Percentiles rank a stretch among this genome's conserved stretches.
Evolutionary conservation across 2,329 filamentous ascomycete species (phyloP).

Genomic region (Basipetospora chlamydospora): DNA sequence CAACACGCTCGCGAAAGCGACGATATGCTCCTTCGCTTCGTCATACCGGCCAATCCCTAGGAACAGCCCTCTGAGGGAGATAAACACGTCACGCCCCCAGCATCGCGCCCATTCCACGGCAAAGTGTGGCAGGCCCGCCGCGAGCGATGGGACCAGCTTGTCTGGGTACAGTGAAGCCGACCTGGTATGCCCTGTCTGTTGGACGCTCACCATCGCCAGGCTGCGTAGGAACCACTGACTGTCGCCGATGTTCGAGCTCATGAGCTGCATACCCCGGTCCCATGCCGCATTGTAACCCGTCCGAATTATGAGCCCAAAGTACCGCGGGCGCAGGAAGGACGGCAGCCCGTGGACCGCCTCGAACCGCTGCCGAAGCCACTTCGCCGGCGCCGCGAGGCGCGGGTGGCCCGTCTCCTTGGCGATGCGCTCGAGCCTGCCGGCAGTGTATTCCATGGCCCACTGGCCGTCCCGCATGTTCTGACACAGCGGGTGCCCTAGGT

Average conservation of each 20-base stretch:
- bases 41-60: slow-evolving; percentile 77
- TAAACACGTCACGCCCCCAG: slow-evolving; percentile 96
- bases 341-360: slow-evolving; percentile 75
- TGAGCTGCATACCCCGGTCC: slow-evolving; percentile 62
- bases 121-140: slow-evolving; percentile 89
- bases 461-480: slow-evolving; percentile 82
- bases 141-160: slow-evolving; percentile 71
- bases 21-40: slow-evolving; percentile 86
- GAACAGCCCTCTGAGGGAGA: slow-evolving; percentile 82
- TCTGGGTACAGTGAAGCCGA: slow-evolving; percentile 83
- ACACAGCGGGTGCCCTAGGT: slow-evolving; percentile 85
- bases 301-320: slow-evolving; percentile 80
- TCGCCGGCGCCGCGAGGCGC: slow-evolving; percentile 48
- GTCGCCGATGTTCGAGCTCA: slow-evolving; percentile 60
- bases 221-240: slow-evolving; percentile 84
- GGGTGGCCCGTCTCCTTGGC: slow-evolving; percentile 48
- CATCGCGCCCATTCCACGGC: slow-evolving; percentile 87
- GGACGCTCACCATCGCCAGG: slow-evolving; percentile 79
- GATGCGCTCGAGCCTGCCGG: slow-evolving; percentile 61
- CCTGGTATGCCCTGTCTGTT: slow-evolving; percentile 78
- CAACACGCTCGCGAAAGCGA: slow-evolving; percentile 86
- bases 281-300: slow-evolving; percentile 78
- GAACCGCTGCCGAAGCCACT: slow-evolving; percentile 74
- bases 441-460: slow-evolving; percentile 84
- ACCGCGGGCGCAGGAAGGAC: slow-evolving; percentile 78